These are phyloP conservation scores for Phyllosticta paracitricarpa DNA, from an alignment of 2,329 filamentous ascomycete genomes.

Conservation along the genomic window DNA sequence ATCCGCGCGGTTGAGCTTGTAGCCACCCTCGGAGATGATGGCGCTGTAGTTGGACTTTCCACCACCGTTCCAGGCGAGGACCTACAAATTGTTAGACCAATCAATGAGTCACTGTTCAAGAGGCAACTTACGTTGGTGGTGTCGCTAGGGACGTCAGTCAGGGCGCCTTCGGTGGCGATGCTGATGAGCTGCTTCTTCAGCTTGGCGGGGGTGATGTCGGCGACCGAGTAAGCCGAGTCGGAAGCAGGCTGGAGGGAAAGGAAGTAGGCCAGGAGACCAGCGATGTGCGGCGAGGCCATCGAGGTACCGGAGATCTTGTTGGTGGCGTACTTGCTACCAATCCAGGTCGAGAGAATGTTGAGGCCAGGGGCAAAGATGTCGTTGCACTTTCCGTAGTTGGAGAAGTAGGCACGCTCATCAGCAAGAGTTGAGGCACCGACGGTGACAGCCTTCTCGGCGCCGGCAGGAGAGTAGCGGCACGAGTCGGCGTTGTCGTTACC, in stretches of 20 bases:
- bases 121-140: constrained; percentile 63
- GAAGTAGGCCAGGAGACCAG: constrained; percentile 94
- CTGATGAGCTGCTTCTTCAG: constrained; percentile 81
- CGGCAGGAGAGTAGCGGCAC: constrained; percentile 97
- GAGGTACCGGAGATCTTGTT: constrained; percentile 99
- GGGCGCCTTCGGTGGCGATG: constrained; percentile 67
- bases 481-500: constrained; percentile 98
- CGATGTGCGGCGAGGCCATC: constrained; percentile 96
- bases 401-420: constrained; percentile 98
- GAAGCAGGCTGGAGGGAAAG: constrained; percentile 86
- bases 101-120: not conserved
- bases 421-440: constrained; percentile 89
- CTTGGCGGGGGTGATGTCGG: constrained; percentile 82
- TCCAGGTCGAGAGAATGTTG: constrained; percentile 97
- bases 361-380: constrained; percentile 97
- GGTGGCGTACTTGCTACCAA: constrained; percentile 86
- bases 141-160: constrained; percentile 71
- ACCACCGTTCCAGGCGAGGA: constrained; percentile 98
- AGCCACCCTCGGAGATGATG: constrained; percentile 66
- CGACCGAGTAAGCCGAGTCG: constrained; percentile 86
- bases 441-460: constrained; percentile 83
- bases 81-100: constrained; percentile 29
- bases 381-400: constrained; percentile 99
- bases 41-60: constrained; percentile 82
- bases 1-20: constrained; percentile 40